These are phyloP conservation scores for Lecanosticta acicola DNA, from an alignment of 2,329 filamentous ascomycete species.

Conservation along the genomic window DNA sequence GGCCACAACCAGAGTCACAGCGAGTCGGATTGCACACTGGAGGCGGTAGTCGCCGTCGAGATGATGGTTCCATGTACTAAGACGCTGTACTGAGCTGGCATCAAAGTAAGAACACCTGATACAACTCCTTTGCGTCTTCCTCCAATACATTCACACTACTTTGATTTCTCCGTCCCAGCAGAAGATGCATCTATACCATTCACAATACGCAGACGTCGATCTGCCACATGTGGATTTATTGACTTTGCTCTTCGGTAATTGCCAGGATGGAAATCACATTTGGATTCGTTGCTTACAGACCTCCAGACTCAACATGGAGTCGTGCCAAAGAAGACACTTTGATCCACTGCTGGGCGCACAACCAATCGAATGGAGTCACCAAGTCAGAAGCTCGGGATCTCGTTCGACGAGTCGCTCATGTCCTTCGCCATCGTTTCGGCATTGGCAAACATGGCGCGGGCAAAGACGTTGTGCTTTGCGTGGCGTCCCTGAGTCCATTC, in stretches of 20 bases:
- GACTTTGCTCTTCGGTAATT: constrained; percentile 36
- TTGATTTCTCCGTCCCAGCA: too few relatives aligned
- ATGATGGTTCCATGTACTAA: too few relatives aligned
- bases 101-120: too few relatives aligned
- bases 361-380: constrained; percentile 49
- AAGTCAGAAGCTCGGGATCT: constrained; percentile 46
- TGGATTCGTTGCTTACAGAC: not conserved
- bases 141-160: too few relatives aligned
- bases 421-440: constrained; percentile 49
- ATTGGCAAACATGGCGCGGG: constrained; percentile 46
- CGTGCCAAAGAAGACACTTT: constrained; percentile 44
- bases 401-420: constrained; percentile 50
- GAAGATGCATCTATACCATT: constrained; percentile 8
- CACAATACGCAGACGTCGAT: constrained; percentile 6
- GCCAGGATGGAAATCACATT: not conserved
- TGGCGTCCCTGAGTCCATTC: constrained; percentile 51
- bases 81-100: too few relatives aligned
- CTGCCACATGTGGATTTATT: constrained; percentile 35
- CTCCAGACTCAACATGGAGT: constrained; percentile 15
- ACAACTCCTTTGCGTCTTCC: too few relatives aligned
- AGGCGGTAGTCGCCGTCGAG: too few relatives aligned
- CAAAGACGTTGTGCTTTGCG: constrained; percentile 51
- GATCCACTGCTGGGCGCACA: constrained; percentile 52
- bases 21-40: too few relatives aligned
- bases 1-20: too few relatives aligned